Conservation (phyloP, 2,329 filamentous ascomycete species). For the Aspergillus vadensis region DNA sequence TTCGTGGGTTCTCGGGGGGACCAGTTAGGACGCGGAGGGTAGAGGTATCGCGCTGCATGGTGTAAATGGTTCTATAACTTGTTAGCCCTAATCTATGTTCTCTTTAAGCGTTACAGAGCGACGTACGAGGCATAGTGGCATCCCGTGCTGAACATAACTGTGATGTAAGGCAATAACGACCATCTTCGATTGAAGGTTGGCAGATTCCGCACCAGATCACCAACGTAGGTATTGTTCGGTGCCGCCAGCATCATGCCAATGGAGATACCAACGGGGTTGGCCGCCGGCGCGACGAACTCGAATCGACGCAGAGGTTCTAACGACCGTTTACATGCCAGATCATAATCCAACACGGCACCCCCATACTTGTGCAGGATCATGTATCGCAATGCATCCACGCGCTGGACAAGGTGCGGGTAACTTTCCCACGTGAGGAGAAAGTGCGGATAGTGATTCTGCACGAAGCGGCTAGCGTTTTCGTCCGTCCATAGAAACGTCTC, state of each 20-base stretch:
- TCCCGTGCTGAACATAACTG: slow-evolving; percentile 50
- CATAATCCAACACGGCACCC: slow-evolving; percentile 38
- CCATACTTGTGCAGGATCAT: slow-evolving; percentile 25
- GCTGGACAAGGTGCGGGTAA: slow-evolving; percentile 24
- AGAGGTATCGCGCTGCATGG: slow-evolving; percentile 35
- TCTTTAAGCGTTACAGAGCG: too few relatives aligned
- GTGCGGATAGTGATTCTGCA: slow-evolving; percentile 21
- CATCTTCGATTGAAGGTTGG: slow-evolving; percentile 41
- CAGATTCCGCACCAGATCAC: slow-evolving; percentile 37
- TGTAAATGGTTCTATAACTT: slow-evolving; percentile 39
- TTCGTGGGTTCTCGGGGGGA: slow-evolving; percentile 22
- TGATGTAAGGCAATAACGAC: slow-evolving; percentile 44
- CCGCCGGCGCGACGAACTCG: slow-evolving; percentile 45
- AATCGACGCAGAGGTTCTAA: slow-evolving; percentile 46
- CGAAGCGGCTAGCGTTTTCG: slow-evolving; percentile 14
- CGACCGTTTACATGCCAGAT: slow-evolving; percentile 43
- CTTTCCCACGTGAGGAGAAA: slow-evolving; percentile 20
- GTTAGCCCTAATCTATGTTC: neutral
- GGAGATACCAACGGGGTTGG: slow-evolving; percentile 45
- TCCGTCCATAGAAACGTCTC: slow-evolving; percentile 21
- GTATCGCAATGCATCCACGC: slow-evolving; percentile 27
- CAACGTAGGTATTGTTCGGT: slow-evolving; percentile 38
- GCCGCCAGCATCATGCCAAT: slow-evolving; percentile 48
- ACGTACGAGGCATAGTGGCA: slow-evolving; percentile 47
- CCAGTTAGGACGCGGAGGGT: slow-evolving; percentile 43